Conservation (phyloP, 768 basidiomycete species). For the Hygrocybe coccinea region DNA sequence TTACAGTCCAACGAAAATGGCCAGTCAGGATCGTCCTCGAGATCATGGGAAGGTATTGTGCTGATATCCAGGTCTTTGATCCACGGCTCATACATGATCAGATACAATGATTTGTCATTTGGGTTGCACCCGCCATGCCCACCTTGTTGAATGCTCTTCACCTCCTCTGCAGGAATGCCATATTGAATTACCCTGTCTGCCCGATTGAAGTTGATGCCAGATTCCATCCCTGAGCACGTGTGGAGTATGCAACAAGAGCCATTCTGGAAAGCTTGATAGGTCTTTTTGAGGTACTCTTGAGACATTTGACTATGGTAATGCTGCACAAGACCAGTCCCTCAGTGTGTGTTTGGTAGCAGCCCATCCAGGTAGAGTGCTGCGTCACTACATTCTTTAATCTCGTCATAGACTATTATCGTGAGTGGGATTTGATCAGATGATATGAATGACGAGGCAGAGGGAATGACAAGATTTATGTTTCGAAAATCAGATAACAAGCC, state of each 20-base stretch:
- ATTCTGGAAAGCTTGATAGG: constrained; percentile 16
- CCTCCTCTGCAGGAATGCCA: constrained; percentile 10
- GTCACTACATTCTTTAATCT: constrained; percentile 7
- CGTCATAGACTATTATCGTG: constrained; percentile 16
- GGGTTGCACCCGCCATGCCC: constrained; percentile 14
- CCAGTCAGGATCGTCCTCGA: not conserved
- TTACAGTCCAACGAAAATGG: not conserved
- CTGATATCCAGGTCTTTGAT: constrained; percentile 2
- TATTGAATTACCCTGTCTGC: constrained; percentile 18
- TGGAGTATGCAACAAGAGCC: constrained; percentile 15
- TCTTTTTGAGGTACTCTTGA: constrained; percentile 18
- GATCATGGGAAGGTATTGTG: not conserved
- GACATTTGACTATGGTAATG: constrained; percentile 30
- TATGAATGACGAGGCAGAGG: not conserved
- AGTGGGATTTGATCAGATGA: constrained; percentile 7
- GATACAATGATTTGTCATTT: constrained; percentile 6
- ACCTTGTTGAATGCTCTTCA: constrained; percentile 14
- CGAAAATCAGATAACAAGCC: constrained; percentile 13
- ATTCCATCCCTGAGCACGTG: constrained; percentile 12
- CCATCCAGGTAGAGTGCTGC: constrained; percentile 9
- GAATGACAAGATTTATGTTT: constrained; percentile 26
- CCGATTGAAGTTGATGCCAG: constrained; percentile 19
- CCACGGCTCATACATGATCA: constrained; percentile 20
- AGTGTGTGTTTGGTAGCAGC: constrained; percentile 9
- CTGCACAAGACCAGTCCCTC: constrained; percentile 12